These are phyloP conservation scores for Salvia rosmarinus DNA, from an alignment of 257 asterid genomes.

Conservation along the genomic window DNA sequence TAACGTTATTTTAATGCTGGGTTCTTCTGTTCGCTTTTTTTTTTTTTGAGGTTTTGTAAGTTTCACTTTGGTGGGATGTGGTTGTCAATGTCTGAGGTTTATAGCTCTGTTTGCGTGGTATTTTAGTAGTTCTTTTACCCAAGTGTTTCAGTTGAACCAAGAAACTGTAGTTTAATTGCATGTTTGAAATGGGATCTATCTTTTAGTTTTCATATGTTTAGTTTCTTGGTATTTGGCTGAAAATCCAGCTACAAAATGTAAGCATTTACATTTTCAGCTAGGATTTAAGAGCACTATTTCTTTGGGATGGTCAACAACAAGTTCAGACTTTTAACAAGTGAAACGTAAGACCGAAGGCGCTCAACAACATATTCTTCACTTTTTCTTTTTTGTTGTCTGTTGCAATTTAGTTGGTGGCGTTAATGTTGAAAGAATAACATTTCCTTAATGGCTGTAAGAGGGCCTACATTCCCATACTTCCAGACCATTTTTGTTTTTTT, in stretches of 20 bases:
- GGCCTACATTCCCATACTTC: constrained; percentile 32
- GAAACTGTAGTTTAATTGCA: constrained; percentile 2
- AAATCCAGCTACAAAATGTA: not conserved
- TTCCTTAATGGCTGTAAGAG: constrained; percentile 26
- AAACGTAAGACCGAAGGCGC: constrained; percentile 8
- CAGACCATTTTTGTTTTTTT: constrained; percentile 5
- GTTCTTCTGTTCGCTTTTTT: constrained; percentile 27
- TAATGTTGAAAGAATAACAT: constrained; percentile 7
- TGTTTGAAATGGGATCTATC: constrained; percentile 22
- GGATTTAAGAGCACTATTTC: constrained; percentile 1
- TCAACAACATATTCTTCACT: not conserved
- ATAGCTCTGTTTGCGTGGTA: not conserved
- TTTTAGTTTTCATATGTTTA: not conserved
- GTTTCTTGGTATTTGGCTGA: constrained; percentile 8
- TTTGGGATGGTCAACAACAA: constrained; percentile 17
- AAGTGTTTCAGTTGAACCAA: constrained; percentile 3
- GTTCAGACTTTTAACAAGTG: constrained; percentile 9
- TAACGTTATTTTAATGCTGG: constrained; percentile 34
- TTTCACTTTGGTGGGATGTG: constrained; percentile 35
- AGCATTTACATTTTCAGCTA: not conserved
- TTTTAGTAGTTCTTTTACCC: constrained; percentile 10
- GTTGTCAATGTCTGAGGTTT: constrained; percentile 33
- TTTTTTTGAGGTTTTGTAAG: constrained; percentile 23
- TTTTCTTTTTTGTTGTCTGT: constrained; percentile 10
- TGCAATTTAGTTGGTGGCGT: constrained; percentile 31